Conservation (phyloP, 2,329 filamentous ascomycete species). For the Alternaria triticimaculans region DNA sequence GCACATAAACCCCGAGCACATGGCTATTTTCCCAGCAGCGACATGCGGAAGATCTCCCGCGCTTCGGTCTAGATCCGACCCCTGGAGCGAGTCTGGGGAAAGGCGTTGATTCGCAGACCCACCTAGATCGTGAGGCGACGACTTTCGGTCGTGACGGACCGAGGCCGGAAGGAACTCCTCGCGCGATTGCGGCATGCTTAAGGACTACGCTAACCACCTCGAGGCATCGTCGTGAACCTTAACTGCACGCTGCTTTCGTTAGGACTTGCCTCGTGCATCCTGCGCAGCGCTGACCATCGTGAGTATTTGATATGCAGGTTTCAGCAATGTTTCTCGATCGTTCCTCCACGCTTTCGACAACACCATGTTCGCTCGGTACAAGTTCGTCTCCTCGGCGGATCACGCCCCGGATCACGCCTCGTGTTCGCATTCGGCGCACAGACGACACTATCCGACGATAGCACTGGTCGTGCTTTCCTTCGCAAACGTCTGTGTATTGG, state of each 20-base stretch:
- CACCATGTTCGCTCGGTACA: slow-evolving; percentile 6
- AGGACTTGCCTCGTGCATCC: slow-evolving; percentile 1
- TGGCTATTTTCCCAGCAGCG: not conserved
- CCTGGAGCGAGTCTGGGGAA: not conserved
- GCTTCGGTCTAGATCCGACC: not conserved
- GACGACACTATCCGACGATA: not conserved
- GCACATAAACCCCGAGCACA: not conserved
- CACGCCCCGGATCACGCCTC: not conserved
- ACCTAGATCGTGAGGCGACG: not conserved
- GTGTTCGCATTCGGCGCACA: not conserved
- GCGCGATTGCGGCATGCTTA: not conserved
- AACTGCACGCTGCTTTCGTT: slow-evolving; percentile 1
- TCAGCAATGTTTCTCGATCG: not conserved
- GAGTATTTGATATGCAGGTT: slow-evolving; percentile 3
- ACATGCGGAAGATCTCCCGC: not conserved
- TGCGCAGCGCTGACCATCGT: not conserved
- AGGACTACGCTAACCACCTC: not conserved
- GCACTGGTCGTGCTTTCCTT: not conserved
- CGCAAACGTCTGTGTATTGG: slow-evolving; percentile 1
- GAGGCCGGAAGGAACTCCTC: not conserved
- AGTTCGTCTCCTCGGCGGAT: not conserved
- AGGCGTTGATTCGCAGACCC: not conserved
- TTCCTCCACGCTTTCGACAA: not conserved
- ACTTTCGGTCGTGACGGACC: not conserved
- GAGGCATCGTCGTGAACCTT: not conserved